These are phyloP conservation scores for Ophiostoma angusticollis DNA, from an alignment of 2,329 filamentous ascomycete genomes.

Conservation along the genomic window DNA sequence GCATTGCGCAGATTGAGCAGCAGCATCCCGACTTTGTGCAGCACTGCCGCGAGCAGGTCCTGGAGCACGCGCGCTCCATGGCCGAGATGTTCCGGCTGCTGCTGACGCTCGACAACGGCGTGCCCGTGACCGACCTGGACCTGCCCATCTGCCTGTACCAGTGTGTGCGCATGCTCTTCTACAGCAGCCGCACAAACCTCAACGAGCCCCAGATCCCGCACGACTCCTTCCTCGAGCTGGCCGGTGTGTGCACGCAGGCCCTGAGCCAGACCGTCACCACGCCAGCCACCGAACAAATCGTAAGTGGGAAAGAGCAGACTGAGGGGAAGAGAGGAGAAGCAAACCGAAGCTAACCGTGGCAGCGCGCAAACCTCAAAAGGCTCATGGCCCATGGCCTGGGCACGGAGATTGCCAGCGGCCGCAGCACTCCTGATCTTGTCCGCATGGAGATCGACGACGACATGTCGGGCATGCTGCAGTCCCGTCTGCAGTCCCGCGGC, in stretches of 20 bases:
- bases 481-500: too few species aligned
- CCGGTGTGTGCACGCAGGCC: conserved; percentile 36
- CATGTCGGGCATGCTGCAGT: conserved; percentile 8
- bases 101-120: conserved; percentile 35
- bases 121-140: conserved; percentile 41
- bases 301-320: conserved; percentile 19
- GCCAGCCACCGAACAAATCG: conserved; percentile 35
- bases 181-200: conserved; percentile 33
- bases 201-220: conserved; percentile 26
- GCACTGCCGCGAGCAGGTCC: conserved; percentile 37
- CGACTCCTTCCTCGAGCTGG: conserved; percentile 36
- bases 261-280: conserved; percentile 38
- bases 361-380: conserved; percentile 35
- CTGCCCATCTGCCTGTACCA: conserved; percentile 43
- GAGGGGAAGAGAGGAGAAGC: background rate
- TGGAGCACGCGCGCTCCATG: conserved; percentile 42
- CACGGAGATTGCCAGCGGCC: conserved; percentile 18
- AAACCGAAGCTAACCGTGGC: background rate
- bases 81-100: conserved; percentile 41
- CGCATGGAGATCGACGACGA: conserved; percentile 15
- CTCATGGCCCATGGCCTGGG: conserved; percentile 34
- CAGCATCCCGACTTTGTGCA: conserved; percentile 30
- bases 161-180: conserved; percentile 39
- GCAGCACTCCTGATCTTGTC: conserved; percentile 8
- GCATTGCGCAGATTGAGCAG: conserved; percentile 29